phyloP scores from a whole-genome alignment of 1,139 yeast genomes.

The Scheffersomyces segobiensis region DNA sequence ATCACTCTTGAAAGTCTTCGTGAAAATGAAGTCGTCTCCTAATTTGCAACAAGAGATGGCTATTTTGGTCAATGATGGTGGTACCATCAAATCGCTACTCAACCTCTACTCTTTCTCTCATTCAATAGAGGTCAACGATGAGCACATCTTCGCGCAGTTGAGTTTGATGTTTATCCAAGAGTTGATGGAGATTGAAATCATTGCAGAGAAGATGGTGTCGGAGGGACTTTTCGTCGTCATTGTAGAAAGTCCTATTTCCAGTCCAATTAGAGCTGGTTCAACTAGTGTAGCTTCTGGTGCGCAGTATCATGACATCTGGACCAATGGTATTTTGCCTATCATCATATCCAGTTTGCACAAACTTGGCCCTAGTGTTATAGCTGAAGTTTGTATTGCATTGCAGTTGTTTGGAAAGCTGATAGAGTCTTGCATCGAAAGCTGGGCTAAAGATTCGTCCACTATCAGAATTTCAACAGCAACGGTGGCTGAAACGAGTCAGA shows the following conservation, averaged over 20 bases:
- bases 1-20: slow-evolving; percentile 60
- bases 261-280: slow-evolving; percentile 65
- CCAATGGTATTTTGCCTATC: slow-evolving; percentile 75
- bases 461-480: slow-evolving; percentile 63
- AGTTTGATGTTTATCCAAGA: slow-evolving; percentile 71
- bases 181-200: slow-evolving; percentile 57
- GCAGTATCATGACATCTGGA: slow-evolving; percentile 74
- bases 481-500: slow-evolving; percentile 77
- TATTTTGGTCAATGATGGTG: slow-evolving; percentile 53
- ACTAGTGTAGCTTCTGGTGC: slow-evolving; percentile 50
- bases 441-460: slow-evolving; percentile 62
- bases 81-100: slow-evolving; percentile 62
- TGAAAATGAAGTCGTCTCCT: slow-evolving; percentile 50
- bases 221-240: slow-evolving; percentile 70
- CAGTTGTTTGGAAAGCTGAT: slow-evolving; percentile 68
- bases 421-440: slow-evolving; percentile 59
- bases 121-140: slow-evolving; percentile 58
- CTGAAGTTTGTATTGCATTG: slow-evolving; percentile 67
- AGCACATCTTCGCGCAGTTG: slow-evolving; percentile 71
- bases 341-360: slow-evolving; percentile 58
- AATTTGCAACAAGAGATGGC: slow-evolving; percentile 55
- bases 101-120: slow-evolving; percentile 71
- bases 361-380: slow-evolving; percentile 62
- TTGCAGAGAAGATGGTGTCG: slow-evolving; percentile 67
- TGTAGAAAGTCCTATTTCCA: slow-evolving; percentile 73